A percentile compares a stretch with the other conserved stretches of the same genome.
These are phyloP conservation scores for Sideroxylon spinosum DNA, from an alignment of 179 eudicot genomes.

Conservation along the genomic window DNA sequence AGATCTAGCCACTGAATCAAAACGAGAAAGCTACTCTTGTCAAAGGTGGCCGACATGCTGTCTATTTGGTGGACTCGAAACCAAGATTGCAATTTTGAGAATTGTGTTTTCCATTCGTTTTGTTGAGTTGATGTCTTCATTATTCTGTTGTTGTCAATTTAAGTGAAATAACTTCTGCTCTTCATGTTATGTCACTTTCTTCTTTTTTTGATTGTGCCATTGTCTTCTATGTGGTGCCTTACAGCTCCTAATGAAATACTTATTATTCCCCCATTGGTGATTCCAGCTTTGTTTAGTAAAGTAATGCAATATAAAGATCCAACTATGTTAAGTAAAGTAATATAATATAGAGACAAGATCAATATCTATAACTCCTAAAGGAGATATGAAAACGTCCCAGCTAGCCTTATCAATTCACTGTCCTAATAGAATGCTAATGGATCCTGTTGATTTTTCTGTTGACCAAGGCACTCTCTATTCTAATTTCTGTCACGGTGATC, in stretches of 20 bases:
- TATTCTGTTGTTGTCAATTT: not conserved
- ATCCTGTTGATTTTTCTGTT: no score
- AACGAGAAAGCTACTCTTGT: not conserved
- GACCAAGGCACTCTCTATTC: no score
- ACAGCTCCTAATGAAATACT: not conserved
- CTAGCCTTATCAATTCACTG: no score
- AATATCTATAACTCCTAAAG: no score
- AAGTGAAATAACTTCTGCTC: not conserved
- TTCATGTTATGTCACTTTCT: not conserved
- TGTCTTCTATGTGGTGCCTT: not conserved
- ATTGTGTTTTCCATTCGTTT: not conserved
- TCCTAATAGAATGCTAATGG: no score
- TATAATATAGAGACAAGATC: no score
- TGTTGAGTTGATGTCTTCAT: not conserved
- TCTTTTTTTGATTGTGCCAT: not conserved
- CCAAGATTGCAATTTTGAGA: not conserved
- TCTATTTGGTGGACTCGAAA: not conserved
- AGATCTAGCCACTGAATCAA: not conserved
- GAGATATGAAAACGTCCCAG: no score
- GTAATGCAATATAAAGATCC: no score
- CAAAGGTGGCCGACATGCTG: slow-evolving; percentile 16
- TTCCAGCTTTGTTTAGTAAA: no score
- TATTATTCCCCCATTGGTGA: no score
- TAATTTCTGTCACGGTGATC: no score
- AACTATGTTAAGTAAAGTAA: no score